phyloP scores from a whole-genome alignment of 2,329 filamentous ascomycete species.

The Neodidymelliopsis sp. region DNA sequence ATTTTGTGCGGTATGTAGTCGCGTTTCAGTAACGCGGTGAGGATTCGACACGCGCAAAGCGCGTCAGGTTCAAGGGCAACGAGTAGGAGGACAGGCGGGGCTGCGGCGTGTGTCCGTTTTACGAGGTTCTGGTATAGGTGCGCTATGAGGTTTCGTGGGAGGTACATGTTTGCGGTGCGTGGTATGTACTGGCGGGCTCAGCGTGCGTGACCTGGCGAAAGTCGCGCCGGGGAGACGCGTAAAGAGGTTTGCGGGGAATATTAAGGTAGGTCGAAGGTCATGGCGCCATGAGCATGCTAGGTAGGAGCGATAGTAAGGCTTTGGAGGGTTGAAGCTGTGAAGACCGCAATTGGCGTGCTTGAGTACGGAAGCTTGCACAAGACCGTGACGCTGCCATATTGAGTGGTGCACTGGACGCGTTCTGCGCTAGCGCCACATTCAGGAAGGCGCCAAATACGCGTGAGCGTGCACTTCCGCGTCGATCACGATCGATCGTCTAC shows the following conservation, averaged over 20 bases:
- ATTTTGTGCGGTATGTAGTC: conserved; percentile 99
- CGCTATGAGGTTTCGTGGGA: conserved; percentile 86
- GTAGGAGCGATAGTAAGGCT: conserved; percentile 28
- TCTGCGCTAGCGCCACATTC: conserved; percentile 25
- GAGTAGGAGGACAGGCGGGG: conserved; percentile 88
- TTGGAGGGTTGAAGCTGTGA: conserved; percentile 20
- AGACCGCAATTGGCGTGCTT: conserved; percentile 33
- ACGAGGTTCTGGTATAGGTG: conserved; percentile 92
- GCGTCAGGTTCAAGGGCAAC: conserved; percentile 95
- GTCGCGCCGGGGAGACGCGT: conserved; percentile 39
- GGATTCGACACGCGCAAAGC: conserved; percentile 91
- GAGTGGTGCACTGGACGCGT: conserved; percentile 24
- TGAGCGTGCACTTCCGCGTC: conserved; percentile 26
- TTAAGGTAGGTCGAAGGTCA: conserved; percentile 24
- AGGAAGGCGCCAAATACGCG: conserved; percentile 27
- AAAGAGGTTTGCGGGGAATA: conserved; percentile 22
- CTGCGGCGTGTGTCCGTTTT: conserved; percentile 84
- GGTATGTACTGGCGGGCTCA: conserved; percentile 20
- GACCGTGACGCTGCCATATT: conserved; percentile 23
- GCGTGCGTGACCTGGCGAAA: conserved; percentile 22
- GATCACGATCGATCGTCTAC: conserved; percentile 15
- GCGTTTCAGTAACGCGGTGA: conserved; percentile 91
- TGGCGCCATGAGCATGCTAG: conserved; percentile 23
- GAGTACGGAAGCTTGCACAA: conserved; percentile 34
- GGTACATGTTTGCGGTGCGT: conserved; percentile 73